These are phyloP conservation scores for Erodium moschatum DNA, from an alignment of 441 rosid species.

Conservation along the genomic window DNA sequence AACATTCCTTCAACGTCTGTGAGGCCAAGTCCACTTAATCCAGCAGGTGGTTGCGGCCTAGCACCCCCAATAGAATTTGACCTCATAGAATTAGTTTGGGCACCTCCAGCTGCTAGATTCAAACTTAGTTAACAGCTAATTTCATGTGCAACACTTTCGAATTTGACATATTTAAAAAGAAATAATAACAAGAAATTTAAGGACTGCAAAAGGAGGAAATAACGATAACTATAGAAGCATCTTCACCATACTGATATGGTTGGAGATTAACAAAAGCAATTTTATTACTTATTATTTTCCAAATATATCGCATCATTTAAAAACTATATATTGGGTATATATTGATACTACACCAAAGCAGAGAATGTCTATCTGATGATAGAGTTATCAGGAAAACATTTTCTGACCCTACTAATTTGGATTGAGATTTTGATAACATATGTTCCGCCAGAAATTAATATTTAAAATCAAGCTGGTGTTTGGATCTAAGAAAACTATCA, in stretches of 20 bases:
- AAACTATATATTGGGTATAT: too few species aligned
- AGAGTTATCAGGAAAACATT: not conserved
- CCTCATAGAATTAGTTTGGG: constrained; percentile 38
- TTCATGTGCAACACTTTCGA: too few species aligned
- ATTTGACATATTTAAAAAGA: not conserved
- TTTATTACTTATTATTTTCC: too few species aligned
- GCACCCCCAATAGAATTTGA: constrained; percentile 32
- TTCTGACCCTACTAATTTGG: not conserved
- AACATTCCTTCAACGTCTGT: constrained; percentile 37
- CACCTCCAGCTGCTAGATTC: constrained; percentile 29
- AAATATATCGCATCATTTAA: too few species aligned
- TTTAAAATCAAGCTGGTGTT: not conserved
- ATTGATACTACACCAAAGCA: too few species aligned
- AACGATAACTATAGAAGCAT: too few species aligned
- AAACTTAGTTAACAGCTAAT: constrained; percentile 8
- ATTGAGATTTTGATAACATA: not conserved
- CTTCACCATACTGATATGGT: too few species aligned
- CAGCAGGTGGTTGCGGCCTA: constrained; percentile 40
- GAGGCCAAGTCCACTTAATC: constrained; percentile 40
- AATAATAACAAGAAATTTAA: too few species aligned
- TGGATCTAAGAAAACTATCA: not conserved
- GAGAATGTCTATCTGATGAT: not conserved
- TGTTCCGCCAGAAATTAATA: too few species aligned
- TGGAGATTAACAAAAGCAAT: too few species aligned
- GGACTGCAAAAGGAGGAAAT: too few species aligned